Conservation (phyloP, 1,139 yeast genomes). For the Geotrichum restrictum region DNA sequence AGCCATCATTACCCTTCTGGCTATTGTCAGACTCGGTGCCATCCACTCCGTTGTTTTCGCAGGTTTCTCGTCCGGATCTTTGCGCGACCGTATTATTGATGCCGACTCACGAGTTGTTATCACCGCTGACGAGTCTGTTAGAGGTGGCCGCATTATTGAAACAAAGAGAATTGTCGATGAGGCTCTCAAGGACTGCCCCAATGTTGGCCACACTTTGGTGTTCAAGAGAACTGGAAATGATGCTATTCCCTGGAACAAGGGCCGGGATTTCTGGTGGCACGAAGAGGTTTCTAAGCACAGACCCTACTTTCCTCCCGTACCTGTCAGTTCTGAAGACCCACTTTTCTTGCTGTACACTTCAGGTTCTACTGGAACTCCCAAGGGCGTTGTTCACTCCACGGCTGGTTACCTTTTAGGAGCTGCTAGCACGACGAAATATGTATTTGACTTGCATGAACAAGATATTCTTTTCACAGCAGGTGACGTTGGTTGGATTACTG, state of each 20-base stretch:
- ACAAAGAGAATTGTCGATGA: slow-evolving; percentile 81
- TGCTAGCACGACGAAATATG: slow-evolving; percentile 62
- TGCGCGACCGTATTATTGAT: slow-evolving; percentile 71
- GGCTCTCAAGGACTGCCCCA: slow-evolving; percentile 66
- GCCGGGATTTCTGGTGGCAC: slow-evolving; percentile 79
- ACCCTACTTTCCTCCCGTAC: slow-evolving; percentile 57
- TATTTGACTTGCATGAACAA: slow-evolving; percentile 69
- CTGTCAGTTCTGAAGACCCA: slow-evolving; percentile 59
- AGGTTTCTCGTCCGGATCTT: slow-evolving; percentile 72
- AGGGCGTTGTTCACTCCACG: slow-evolving; percentile 68
- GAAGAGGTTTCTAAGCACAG: slow-evolving; percentile 67
- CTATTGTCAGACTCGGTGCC: slow-evolving; percentile 75
- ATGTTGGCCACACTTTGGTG: slow-evolving; percentile 65
- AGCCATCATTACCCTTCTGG: slow-evolving; percentile 67
- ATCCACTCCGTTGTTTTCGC: slow-evolving; percentile 82
- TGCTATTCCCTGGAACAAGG: slow-evolving; percentile 57
- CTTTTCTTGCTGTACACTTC: slow-evolving; percentile 57
- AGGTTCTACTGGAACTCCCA: slow-evolving; percentile 44
- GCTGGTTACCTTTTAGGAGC: slow-evolving; percentile 80
- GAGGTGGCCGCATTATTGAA: slow-evolving; percentile 81
- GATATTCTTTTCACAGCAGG: slow-evolving; percentile 80
- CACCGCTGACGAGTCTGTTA: slow-evolving; percentile 74
- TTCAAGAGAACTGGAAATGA: slow-evolving; percentile 68
- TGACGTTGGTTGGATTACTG: slow-evolving; percentile 87
- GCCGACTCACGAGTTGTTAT: slow-evolving; percentile 71